Conservation (phyloP, 129 eudicot genomes). For the Tanacetum coccineum region DNA sequence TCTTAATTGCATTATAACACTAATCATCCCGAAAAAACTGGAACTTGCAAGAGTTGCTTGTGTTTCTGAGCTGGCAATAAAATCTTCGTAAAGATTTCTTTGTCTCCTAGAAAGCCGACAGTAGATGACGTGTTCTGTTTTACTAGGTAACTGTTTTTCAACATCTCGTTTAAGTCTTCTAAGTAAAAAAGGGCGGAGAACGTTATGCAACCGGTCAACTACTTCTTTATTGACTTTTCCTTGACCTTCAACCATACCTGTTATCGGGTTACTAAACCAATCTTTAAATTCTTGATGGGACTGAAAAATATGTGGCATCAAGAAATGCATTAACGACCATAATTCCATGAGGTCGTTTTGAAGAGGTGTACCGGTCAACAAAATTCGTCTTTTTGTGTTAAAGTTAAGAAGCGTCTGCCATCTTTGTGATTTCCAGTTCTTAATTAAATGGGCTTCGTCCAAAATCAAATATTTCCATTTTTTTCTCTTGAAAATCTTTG, state of each 20-base stretch:
- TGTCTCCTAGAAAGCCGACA: slow-evolving; percentile 97
- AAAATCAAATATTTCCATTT: slow-evolving; percentile 95
- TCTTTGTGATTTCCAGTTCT: slow-evolving; percentile 97
- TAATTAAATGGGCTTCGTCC: slow-evolving; percentile 97
- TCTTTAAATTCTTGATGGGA: slow-evolving; percentile 99
- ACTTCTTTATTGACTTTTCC: slow-evolving; percentile 95
- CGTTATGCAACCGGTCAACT: slow-evolving; percentile 94
- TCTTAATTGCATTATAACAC: slow-evolving; percentile 96
- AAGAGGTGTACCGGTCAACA: slow-evolving; percentile 92
- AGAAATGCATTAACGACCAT: slow-evolving; percentile 99
- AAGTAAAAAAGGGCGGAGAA: slow-evolving; percentile 90
- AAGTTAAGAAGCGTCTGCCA: slow-evolving; percentile 98
- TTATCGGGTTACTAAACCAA: slow-evolving; percentile 95
- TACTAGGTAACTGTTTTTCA: slow-evolving; percentile 90
- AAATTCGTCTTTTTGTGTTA: slow-evolving; percentile 88
- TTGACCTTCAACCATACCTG: slow-evolving; percentile 99
- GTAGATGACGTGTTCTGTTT: slow-evolving; percentile 82
- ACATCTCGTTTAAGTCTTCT: slow-evolving; percentile 97
- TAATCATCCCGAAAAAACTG: slow-evolving; percentile 92
- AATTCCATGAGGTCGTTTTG: slow-evolving; percentile 98
- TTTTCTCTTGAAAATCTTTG: slow-evolving; percentile 88
- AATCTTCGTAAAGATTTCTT: slow-evolving; percentile 90
- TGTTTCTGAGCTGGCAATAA: slow-evolving; percentile 94
- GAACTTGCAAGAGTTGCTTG: slow-evolving; percentile 89
- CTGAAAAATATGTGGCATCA: slow-evolving; percentile 98